Evolutionary conservation across 345 rosid species (phyloP).

Genomic region (Draba incana): DNA sequence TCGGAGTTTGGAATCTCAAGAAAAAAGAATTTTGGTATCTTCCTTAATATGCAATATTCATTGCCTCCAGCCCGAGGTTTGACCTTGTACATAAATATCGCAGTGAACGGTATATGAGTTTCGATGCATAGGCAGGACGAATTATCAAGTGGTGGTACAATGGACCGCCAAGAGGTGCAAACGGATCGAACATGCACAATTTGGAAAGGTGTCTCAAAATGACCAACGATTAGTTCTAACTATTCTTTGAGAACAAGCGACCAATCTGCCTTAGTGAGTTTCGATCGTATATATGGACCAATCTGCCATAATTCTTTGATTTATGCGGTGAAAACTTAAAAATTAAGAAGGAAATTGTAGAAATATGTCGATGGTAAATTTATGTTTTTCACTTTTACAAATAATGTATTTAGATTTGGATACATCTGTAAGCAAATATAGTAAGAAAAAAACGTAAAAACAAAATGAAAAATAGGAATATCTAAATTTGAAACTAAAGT

Average conservation of each 20-base stretch:
- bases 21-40: not conserved
- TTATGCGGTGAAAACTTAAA: too few species aligned
- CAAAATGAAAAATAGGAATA: too few species aligned
- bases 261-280: constrained; percentile 1
- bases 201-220: not conserved
- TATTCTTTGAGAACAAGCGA: not conserved
- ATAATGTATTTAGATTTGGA: too few species aligned
- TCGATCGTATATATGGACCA: not conserved
- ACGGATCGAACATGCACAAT: constrained; percentile 2
- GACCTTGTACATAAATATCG: not conserved
- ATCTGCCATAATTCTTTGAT: too few species aligned
- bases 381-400: too few species aligned
- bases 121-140: not conserved
- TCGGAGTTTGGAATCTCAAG: not conserved
- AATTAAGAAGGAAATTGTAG: too few species aligned
- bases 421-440: too few species aligned
- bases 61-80: too few species aligned
- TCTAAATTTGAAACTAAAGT: too few species aligned
- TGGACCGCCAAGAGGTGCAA: constrained; percentile 7
- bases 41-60: not conserved
- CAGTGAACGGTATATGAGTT: not conserved
- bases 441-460: too few species aligned
- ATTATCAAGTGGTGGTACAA: not conserved
- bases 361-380: too few species aligned
- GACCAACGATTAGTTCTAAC: not conserved